Evolutionary conservation across 2,329 filamentous ascomycete species (phyloP).

Genomic region (Talaromyces islandicus): DNA sequence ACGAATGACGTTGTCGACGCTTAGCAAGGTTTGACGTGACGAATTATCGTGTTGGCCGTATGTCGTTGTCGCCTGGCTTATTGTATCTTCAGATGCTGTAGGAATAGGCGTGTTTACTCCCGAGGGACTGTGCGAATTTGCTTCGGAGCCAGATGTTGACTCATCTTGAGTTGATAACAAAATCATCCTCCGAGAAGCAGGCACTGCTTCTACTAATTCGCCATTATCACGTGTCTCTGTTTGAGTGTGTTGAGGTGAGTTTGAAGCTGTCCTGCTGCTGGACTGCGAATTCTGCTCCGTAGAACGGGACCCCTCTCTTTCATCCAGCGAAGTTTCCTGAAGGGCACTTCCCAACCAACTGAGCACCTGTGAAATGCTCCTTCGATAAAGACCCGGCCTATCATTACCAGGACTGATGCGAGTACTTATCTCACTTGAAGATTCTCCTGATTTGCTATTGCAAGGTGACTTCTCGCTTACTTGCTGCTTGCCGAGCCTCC

Average conservation of each 20-base stretch:
- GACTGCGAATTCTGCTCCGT: not conserved
- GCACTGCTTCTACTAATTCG: not conserved
- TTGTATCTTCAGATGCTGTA: not conserved
- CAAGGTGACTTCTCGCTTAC: not conserved
- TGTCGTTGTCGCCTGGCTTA: not conserved
- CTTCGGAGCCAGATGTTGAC: not conserved
- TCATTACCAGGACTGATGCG: not conserved
- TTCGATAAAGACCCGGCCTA: not conserved
- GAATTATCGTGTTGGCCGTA: not conserved
- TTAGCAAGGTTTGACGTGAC: conserved; percentile 8
- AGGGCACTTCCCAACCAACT: not conserved
- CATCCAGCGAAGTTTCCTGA: conserved; percentile 1
- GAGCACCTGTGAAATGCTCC: not conserved
- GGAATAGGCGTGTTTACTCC: not conserved
- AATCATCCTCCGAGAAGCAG: not conserved
- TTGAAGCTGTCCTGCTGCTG: not conserved
- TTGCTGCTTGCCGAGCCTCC: not conserved
- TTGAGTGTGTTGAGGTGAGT: not conserved
- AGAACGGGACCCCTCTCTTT: not conserved
- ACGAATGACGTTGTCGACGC: conserved; percentile 37
- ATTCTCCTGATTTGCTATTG: not conserved
- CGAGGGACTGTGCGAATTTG: not conserved
- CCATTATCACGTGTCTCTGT: not conserved
- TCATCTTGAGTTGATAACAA: conserved; percentile 1
- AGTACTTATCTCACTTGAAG: not conserved